Conservation (phyloP, 2,329 filamentous ascomycete genomes). For the Akanthomyces dipterigenus region DNA sequence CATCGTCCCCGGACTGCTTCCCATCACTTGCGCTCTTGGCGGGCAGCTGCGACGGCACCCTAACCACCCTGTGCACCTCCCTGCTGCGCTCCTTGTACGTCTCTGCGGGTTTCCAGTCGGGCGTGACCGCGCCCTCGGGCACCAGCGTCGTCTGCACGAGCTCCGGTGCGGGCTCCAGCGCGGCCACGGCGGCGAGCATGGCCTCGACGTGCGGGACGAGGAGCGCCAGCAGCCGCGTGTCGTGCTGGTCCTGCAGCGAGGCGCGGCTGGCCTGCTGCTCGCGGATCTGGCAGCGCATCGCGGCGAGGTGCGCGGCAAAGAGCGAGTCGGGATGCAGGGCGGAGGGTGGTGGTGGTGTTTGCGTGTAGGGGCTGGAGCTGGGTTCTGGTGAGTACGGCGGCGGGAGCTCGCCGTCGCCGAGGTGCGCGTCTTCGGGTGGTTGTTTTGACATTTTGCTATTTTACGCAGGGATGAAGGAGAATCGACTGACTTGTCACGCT, state of each 20-base stretch:
- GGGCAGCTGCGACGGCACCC: conserved; percentile 14
- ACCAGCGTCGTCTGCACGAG: conserved; percentile 32
- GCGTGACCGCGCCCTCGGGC: conserved; percentile 27
- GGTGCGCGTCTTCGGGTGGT: not conserved
- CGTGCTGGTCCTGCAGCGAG: conserved; percentile 23
- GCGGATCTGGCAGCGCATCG: conserved; percentile 27
- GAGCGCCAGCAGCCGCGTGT: conserved; percentile 26
- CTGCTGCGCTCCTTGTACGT: conserved; percentile 19
- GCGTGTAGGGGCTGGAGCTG: not conserved
- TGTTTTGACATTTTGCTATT: not conserved
- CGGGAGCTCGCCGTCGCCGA: conserved; percentile 1
- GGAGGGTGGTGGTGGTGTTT: not conserved
- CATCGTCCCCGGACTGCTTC: not conserved
- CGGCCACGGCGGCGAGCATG: conserved; percentile 29
- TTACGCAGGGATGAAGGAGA: no score
- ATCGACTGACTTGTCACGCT: not conserved
- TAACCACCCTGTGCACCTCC: conserved; percentile 21
- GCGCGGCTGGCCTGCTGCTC: conserved; percentile 20
- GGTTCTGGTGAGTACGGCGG: conserved; percentile 2
- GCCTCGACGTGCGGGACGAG: conserved; percentile 29
- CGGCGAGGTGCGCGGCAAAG: conserved; percentile 21
- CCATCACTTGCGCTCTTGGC: not conserved
- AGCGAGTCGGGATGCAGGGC: conserved; percentile 12
- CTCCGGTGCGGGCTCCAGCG: conserved; percentile 17
- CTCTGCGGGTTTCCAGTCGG: conserved; percentile 21